These are phyloP conservation scores for Mortierella antarctica DNA, from an alignment of 192 early-diverging fungal species.

Conservation along the genomic window DNA sequence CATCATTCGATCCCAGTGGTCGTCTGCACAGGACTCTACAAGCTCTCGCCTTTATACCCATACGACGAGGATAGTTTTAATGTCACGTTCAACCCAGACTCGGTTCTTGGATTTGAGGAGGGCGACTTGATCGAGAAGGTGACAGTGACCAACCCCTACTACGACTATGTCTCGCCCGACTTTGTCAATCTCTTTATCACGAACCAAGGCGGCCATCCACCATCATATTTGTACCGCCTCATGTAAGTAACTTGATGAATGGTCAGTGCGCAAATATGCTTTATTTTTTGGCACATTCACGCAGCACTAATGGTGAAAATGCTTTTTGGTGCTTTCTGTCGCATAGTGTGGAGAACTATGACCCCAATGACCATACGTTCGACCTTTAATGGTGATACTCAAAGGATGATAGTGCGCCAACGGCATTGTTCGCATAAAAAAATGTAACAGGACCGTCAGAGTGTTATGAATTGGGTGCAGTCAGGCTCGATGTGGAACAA, in stretches of 20 bases:
- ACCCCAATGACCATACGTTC: slow-evolving; percentile 36
- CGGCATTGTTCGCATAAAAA: too few species aligned
- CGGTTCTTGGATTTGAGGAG: slow-evolving; percentile 83
- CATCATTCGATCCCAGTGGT: slow-evolving; percentile 94
- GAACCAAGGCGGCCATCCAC: slow-evolving; percentile 82
- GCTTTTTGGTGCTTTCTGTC: background rate
- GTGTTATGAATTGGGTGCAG: too few species aligned
- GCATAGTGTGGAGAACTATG: slow-evolving; percentile 36
- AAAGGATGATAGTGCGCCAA: too few species aligned
- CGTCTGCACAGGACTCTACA: slow-evolving; percentile 91
- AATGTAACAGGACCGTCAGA: too few species aligned
- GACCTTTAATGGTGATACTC: slow-evolving; percentile 15
- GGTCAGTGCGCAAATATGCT: background rate
- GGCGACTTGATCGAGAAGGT: slow-evolving; percentile 82
- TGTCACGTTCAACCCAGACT: slow-evolving; percentile 79
- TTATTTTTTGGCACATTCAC: background rate
- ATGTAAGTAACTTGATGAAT: slow-evolving; percentile 58
- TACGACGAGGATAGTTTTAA: slow-evolving; percentile 91
- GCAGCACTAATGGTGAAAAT: background rate
- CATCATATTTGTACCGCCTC: slow-evolving; percentile 85
- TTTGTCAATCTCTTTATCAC: slow-evolving; percentile 92
- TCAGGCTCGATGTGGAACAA: too few species aligned
- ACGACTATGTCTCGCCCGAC: slow-evolving; percentile 94
- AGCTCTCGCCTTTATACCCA: slow-evolving; percentile 87
- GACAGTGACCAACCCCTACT: slow-evolving; percentile 87